Percentiles rank a stretch among this genome's conserved stretches.
Conservation (phyloP, 768 basidiomycete species). For the Mycena kentingensis region DNA sequence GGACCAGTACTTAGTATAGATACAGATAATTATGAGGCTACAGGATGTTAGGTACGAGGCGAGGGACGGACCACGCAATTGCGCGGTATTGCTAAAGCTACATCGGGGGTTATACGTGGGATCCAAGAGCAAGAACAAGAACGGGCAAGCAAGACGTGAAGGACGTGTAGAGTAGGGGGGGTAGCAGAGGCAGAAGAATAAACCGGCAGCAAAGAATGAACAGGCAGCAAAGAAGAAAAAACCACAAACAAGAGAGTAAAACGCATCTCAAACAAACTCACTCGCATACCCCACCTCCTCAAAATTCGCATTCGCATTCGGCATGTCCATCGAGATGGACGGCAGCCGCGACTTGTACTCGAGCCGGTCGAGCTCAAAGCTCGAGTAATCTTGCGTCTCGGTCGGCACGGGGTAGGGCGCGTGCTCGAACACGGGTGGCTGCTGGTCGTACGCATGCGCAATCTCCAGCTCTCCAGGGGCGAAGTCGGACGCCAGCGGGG, state of each 20-base stretch:
- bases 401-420: constrained; percentile 1
- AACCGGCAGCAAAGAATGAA: background rate
- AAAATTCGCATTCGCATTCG: constrained; percentile 1
- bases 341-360: background rate
- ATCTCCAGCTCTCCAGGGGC: too few relatives aligned
- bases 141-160: background rate
- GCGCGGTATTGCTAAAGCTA: constrained; percentile 17
- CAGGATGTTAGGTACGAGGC: constrained; percentile 1
- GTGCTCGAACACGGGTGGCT: background rate
- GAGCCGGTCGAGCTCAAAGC: too few relatives aligned
- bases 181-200: constrained; percentile 1
- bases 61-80: background rate
- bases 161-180: too few relatives aligned
- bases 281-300: constrained; percentile 12
- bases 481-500: background rate
- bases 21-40: constrained; percentile 22
- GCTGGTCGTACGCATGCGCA: constrained; percentile 2
- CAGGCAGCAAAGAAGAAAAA: background rate
- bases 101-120: background rate
- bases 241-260: background rate
- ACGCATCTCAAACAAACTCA: constrained; percentile 13
- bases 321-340: background rate
- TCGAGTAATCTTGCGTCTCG: too few relatives aligned
- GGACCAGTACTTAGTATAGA: constrained; percentile 14
- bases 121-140: constrained; percentile 3